Base-by-base conservation (phyloP, 257 asterid genomes). In the Lycium barbarum region DNA sequence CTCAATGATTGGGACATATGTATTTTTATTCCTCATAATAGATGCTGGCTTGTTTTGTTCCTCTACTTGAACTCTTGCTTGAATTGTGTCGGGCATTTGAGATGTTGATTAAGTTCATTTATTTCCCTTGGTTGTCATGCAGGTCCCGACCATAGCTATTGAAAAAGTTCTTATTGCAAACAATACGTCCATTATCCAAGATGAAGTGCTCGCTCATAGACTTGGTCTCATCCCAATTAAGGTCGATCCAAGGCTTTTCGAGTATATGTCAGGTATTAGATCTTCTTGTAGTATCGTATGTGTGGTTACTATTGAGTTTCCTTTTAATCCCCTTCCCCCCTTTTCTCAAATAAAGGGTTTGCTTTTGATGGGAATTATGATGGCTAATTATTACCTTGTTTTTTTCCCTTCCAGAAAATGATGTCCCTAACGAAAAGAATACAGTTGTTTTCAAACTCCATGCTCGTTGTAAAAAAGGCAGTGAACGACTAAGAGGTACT, bases 91-190 rank as follows among this genome's bases (percentile, higher is more conserved):
- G 78, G 62, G 6, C 83, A 49, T 49, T 33, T 83, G 55, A 49
- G 62, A 17, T 66, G 1, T 7, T 72, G 53, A 7, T 33, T 72
- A 83, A 35, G 73, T 12, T 80, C 20, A 17, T 65, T 72, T 45
- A 8, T 82, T 66, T 89, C 36, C 66, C n/a, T 53, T 71, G 47
- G 43, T 22, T 74, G 20, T 6, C 67, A 36, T 91, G 82, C 88
- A 97, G 99, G 85, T 95, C 84, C 99, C 98, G 43, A 94, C 98
- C 55, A 94, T 97, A 96, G 98, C 99, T 84, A 93, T 95, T 84
- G 98, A 97, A 84, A 97, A 95, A 85, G 98, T 97, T 88, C 87
- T 94, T 53, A 74, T 94, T 83, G 98, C 98, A 88, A 95, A 95
- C 91, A 97, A 94, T 91, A 97, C 99, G 40, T 97, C 98, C 3